Percentiles rank a stretch among this genome's conserved stretches.
These are phyloP conservation scores for Apiospora hydei DNA, from an alignment of 2,329 filamentous ascomycete species.

Conservation along the genomic window DNA sequence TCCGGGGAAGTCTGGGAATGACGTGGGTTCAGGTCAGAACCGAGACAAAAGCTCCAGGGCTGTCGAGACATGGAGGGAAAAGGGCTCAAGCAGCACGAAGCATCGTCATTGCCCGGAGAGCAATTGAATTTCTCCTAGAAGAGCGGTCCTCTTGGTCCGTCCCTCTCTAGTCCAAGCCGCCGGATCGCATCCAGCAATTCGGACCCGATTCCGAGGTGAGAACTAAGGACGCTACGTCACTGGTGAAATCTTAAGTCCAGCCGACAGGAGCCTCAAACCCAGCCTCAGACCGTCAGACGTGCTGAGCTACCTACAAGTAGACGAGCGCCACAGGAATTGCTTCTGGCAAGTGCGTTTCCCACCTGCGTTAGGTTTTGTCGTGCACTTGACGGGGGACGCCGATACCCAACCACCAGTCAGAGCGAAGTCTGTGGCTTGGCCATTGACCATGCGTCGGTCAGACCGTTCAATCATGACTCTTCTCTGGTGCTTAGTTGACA, in stretches of 20 bases:
- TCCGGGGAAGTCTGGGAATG: not conserved
- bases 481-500: not conserved
- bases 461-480: not conserved
- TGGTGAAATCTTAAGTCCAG: not conserved
- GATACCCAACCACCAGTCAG: not conserved
- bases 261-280: not conserved
- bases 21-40: not conserved
- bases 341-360: not conserved
- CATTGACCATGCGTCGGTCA: not conserved
- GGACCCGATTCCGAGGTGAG: not conserved
- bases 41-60: constrained; percentile 20
- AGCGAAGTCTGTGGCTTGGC: not conserved
- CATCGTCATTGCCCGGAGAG: not conserved
- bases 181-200: not conserved
- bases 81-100: not conserved
- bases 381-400: not conserved
- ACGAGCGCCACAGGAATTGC: not conserved
- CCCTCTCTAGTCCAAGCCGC: not conserved
- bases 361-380: not conserved
- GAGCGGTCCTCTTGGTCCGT: not conserved
- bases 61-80: not conserved
- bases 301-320: not conserved
- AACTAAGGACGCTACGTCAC: not conserved
- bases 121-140: not conserved
- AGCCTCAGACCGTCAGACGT: not conserved